phyloP scores from a whole-genome alignment of 2,329 filamentous ascomycete genomes.

The Aureobasidium sp. region DNA sequence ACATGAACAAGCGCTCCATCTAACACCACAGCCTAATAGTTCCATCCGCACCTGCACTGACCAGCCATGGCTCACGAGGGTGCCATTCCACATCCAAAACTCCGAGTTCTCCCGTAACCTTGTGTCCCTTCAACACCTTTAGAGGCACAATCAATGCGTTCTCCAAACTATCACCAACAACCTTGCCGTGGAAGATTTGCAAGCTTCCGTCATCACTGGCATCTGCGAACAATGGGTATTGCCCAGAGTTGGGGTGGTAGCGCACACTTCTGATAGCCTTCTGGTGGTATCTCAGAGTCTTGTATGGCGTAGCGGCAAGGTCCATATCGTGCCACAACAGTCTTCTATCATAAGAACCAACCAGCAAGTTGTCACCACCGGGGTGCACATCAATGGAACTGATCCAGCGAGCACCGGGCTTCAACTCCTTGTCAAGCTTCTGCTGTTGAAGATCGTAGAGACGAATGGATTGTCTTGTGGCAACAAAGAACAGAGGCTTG shows the following conservation, averaged over 20 bases:
- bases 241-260: slow-evolving; percentile 61
- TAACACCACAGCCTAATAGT: slow-evolving; percentile 78
- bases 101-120: slow-evolving; percentile 74
- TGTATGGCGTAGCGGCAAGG: slow-evolving; percentile 81
- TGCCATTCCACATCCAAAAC: slow-evolving; percentile 97
- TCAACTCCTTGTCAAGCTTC: slow-evolving; percentile 84
- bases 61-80: slow-evolving; percentile 84
- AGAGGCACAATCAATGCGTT: slow-evolving; percentile 94
- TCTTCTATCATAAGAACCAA: slow-evolving; percentile 88
- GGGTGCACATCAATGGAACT: slow-evolving; percentile 90
- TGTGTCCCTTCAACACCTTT: slow-evolving; percentile 87
- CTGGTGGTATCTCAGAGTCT: slow-evolving; percentile 89
- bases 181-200: slow-evolving; percentile 95
- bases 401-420: slow-evolving; percentile 91
- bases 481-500: slow-evolving; percentile 89
- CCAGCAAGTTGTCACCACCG: slow-evolving; percentile 86
- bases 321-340: slow-evolving; percentile 97
- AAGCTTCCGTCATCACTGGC: slow-evolving; percentile 89
- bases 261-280: slow-evolving; percentile 85
- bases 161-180: slow-evolving; percentile 89
- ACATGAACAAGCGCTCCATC: not conserved
- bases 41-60: slow-evolving; percentile 90
- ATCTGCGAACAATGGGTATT: slow-evolving; percentile 81
- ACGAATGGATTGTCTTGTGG: slow-evolving; percentile 85
- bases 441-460: slow-evolving; percentile 90